Evolutionary conservation across 2,329 filamentous ascomycete species (phyloP), one percentile per base, ranked within the genome.

Genomic region (Colletotrichum chlorophyti): DNA sequence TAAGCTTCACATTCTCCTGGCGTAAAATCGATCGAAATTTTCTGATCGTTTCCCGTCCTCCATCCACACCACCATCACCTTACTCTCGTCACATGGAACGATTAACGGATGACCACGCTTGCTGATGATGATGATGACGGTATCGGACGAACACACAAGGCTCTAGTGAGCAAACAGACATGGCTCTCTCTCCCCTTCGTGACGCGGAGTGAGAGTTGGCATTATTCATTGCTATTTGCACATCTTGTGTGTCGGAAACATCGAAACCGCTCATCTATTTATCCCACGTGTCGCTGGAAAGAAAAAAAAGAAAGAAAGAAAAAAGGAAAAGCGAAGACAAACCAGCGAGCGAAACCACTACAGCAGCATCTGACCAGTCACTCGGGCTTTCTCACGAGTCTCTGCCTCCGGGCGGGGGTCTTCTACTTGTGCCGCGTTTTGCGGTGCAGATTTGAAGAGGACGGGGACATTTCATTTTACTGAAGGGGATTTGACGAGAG

Each of bases 331-430:
- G 32, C 21, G 34, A 37, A 17, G 5, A 15, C 29, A 24, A 26
- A 14, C 29, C 15, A 31, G 15, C 9, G 3, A 31, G 15, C 23
- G 5, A 34, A 8, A 11, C 15, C 12, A n/a, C n/a, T 24, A 55
- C 51, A 57, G 60, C 60, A 61, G 57, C 60, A 26, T 50, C 53
- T 49, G 43, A 45, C 58, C 60, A 62, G 60, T 53, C 60, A 62
- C 60, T 62, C 58, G 60, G 47, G 37, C 34, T 43, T n/a, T 42
- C 26, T 40, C n/a, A 57, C 61, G 61, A 63, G 61, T 63, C 58
- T 32, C 48, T 23, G 53, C 45, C 32, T 19, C 24, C 17, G 26
- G 23, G 51, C 45, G 54, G 34, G 43, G 61, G 61, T 59, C 61
- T 62, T 58, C 59, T 53, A 34, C 49, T 41, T 40, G 48, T 31